Conservation (phyloP, 2,329 filamentous ascomycete species). For the Grosmannia clavigera region DNA sequence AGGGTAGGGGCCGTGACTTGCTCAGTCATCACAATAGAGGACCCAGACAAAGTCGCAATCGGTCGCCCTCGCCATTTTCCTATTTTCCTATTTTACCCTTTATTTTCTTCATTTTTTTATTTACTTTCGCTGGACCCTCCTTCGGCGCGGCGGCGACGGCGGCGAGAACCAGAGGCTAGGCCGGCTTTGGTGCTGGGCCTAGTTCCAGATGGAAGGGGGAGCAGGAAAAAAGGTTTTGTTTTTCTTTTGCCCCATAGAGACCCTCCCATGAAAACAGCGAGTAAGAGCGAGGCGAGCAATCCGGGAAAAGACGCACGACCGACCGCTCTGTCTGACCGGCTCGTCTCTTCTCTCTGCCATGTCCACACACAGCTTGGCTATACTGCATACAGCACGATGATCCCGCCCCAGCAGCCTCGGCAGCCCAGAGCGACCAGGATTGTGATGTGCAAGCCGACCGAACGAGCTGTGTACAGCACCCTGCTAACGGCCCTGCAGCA, state of each 20-base stretch:
- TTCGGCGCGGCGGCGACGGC: slow-evolving; percentile 3
- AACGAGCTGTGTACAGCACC: neutral
- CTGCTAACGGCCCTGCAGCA: neutral
- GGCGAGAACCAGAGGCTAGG: slow-evolving; percentile 1
- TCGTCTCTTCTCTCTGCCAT: neutral
- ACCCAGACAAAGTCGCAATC: slow-evolving; percentile 3
- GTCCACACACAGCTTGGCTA: neutral
- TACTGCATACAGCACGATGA: neutral
- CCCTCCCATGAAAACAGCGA: neutral
- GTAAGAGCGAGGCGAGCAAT: slow-evolving; percentile 4
- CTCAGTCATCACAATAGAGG: slow-evolving; percentile 1
- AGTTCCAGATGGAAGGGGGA: neutral
- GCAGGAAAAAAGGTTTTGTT: neutral
- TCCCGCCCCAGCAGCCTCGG: neutral
- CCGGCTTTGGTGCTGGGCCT: slow-evolving; percentile 1
- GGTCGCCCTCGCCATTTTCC: neutral
- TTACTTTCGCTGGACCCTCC: neutral
- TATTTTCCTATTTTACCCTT: neutral
- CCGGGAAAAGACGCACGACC: neutral
- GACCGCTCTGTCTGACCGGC: neutral
- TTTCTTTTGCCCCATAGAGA: neutral
- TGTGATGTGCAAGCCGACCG: neutral
- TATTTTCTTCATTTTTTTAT: neutral
- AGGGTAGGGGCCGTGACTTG: neutral
- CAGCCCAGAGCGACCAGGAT: neutral